Base-by-base conservation (phyloP, 139 green algal genomes). In the Mychonastes homosphaera region DNA sequence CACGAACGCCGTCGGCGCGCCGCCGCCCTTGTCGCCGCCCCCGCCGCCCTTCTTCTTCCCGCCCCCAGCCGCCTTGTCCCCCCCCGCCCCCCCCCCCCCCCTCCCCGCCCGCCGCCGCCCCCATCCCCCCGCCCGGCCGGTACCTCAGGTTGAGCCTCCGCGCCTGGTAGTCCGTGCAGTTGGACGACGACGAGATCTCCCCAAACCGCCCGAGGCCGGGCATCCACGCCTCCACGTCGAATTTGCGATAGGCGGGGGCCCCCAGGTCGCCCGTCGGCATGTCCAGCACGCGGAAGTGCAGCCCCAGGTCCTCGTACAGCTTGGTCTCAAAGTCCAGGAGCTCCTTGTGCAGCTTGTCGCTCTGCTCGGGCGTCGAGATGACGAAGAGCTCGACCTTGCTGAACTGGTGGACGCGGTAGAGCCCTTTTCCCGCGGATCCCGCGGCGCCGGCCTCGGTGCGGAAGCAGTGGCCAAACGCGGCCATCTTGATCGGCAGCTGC, bases 331-430 rank as follows among this genome's bases (percentile, higher is more conserved):
- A 64, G 4, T 67, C 57, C 3, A 84, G 57, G 26, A 95, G 82
- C 71, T 94, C 82, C 49, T 93, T 43, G 51, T 95, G 87, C 50
- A 98, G 56, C 19, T 67, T 80, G 8, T 97, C 82, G 36, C 69
- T 86, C 76, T 98, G 85, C 55, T 87, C 75, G 2, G 92, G 87
- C 0, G 84, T 94, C 71, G 64, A 73, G 36, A 99, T 21, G 54
- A 95, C 85, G 83, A 98, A 98, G 85, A 98, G 92, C 75, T 98
- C 92, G 48, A 97, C 88, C 79, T 99, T 99, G 76, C 71, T 90
- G 77, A 99, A 99, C 73, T 99, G 92, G 69, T 99, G 92, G 57
- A 99, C 84, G 12, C 92, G 75, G 75, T 98, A 99, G 33, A 99
- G 74, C 0, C 92, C 92, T 67, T 82, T 85, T 49, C 76, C 78